These are phyloP conservation scores for Trichoderma sp. DNA, from an alignment of 2,329 filamentous ascomycete species.

Conservation along the genomic window DNA sequence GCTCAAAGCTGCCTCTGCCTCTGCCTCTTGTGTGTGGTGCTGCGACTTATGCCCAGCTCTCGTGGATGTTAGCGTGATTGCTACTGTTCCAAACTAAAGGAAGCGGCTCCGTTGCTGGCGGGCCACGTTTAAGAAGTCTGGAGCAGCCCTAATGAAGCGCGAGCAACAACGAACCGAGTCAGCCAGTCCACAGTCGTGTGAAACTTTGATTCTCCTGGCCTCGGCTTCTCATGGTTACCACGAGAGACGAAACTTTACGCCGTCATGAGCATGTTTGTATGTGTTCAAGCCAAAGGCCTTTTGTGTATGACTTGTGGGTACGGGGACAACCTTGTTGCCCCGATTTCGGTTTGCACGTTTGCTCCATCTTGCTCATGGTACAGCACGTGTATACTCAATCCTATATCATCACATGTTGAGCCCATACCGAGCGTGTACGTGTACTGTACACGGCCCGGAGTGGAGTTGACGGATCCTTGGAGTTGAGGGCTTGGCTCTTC, in stretches of 20 bases:
- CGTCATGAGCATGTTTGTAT: neutral
- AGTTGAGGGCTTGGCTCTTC: constrained; percentile 1
- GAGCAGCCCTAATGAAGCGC: neutral
- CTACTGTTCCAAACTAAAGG: neutral
- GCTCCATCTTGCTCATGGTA: neutral
- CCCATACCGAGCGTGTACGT: neutral
- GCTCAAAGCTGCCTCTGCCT: neutral
- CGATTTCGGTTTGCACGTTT: neutral
- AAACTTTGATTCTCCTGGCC: neutral
- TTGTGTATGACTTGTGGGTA: neutral
- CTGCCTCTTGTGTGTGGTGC: neutral
- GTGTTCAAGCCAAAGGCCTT: neutral
- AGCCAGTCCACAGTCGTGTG: neutral
- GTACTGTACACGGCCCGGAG: neutral
- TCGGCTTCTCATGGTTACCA: neutral
- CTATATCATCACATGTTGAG: neutral
- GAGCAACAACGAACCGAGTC: neutral
- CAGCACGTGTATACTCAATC: neutral
- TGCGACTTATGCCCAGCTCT: neutral
- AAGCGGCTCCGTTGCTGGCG: constrained; percentile 8
- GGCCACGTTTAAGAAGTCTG: constrained; percentile 1
- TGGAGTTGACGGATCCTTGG: neutral
- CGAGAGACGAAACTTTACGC: neutral
- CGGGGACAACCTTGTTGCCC: neutral
- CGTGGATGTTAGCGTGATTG: neutral